A percentile compares a stretch with the other conserved stretches of the same genome.
Evolutionary conservation across 2,329 filamentous ascomycete species (phyloP).

Genomic region (Apiospora pterosperma): DNA sequence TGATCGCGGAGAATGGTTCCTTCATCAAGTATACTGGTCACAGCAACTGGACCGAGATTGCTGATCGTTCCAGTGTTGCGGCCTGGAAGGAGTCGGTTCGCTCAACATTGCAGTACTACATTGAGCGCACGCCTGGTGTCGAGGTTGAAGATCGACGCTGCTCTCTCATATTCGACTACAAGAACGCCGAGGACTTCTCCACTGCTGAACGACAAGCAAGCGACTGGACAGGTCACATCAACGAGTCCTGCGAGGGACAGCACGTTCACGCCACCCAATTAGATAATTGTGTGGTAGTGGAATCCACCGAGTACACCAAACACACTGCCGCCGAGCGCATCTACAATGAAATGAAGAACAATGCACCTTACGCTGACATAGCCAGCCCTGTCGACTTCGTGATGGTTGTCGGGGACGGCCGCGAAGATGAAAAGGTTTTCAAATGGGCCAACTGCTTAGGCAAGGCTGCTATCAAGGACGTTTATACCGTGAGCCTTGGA

Average conservation of each 20-base stretch:
- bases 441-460: slow-evolving; percentile 84
- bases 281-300: slow-evolving; percentile 78
- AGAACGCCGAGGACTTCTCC: slow-evolving; percentile 73
- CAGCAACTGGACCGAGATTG: slow-evolving; percentile 73
- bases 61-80: slow-evolving; percentile 65
- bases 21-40: slow-evolving; percentile 73
- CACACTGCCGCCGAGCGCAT: slow-evolving; percentile 75
- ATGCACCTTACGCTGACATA: slow-evolving; percentile 26
- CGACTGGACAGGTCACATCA: slow-evolving; percentile 92
- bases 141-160: slow-evolving; percentile 90
- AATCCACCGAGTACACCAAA: slow-evolving; percentile 85
- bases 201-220: slow-evolving; percentile 75
- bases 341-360: slow-evolving; percentile 54
- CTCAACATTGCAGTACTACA: slow-evolving; percentile 82
- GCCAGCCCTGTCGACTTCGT: slow-evolving; percentile 70
- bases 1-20: slow-evolving; percentile 94
- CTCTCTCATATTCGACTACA: slow-evolving; percentile 88
- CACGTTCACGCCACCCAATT: slow-evolving; percentile 79
- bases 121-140: slow-evolving; percentile 83
- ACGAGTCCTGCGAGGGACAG: slow-evolving; percentile 83
- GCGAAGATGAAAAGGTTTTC: slow-evolving; percentile 92
- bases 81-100: slow-evolving; percentile 83
- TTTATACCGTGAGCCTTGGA: slow-evolving; percentile 83
- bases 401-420: slow-evolving; percentile 84
- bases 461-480: slow-evolving; percentile 58